Evolutionary conservation across 2,329 filamentous ascomycete genomes (phyloP).

Genomic region (Venturia asperata): DNA sequence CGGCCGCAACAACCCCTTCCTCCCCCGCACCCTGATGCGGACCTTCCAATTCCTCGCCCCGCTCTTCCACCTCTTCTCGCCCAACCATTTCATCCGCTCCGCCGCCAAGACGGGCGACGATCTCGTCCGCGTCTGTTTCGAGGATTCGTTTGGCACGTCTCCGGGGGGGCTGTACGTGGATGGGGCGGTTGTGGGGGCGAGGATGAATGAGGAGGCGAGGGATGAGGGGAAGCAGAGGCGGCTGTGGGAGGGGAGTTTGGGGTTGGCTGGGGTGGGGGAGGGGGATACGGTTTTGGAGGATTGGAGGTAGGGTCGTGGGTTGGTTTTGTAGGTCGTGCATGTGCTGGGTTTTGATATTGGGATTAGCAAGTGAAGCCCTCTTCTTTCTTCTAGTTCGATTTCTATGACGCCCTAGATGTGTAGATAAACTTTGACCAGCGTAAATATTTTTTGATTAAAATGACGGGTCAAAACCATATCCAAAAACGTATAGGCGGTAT

Average conservation of each 20-base stretch:
- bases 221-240: background rate
- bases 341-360: no score
- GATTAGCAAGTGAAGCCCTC: no score
- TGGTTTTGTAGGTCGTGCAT: no score
- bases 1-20: background rate
- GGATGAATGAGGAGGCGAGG: background rate
- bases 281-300: constrained; percentile 5
- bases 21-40: background rate
- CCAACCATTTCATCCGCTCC: background rate
- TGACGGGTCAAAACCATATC: no score
- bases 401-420: no score
- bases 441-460: no score
- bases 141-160: background rate
- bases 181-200: background rate
- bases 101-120: constrained; percentile 3
- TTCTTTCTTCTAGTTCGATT: no score
- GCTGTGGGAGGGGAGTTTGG: constrained; percentile 15
- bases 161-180: constrained; percentile 5
- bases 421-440: no score
- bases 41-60: background rate
- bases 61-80: background rate
- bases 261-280: background rate
- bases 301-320: background rate
- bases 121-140: constrained; percentile 8
- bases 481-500: no score